Evolutionary conservation across 306 rosid species (phyloP).

Genomic region (Sphenostylis stenocarpa): DNA sequence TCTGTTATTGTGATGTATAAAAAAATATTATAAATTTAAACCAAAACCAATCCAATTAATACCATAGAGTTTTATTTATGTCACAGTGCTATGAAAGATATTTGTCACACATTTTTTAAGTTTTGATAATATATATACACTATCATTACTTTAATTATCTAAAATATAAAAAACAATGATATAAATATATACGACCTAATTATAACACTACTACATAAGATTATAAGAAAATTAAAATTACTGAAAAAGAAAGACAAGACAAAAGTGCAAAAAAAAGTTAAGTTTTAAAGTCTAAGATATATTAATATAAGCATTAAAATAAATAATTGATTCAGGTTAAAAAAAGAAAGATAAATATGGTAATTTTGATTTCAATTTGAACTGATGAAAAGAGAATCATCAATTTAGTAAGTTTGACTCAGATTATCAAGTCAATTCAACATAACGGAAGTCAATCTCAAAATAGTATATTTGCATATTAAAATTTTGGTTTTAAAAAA

Average conservation of each 20-base stretch:
- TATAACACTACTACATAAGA: background rate
- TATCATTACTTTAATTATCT: background rate
- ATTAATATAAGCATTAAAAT: background rate
- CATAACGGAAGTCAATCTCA: no score
- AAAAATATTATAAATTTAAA: no score
- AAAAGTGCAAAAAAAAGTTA: background rate
- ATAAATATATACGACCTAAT: background rate
- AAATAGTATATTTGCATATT: no score
- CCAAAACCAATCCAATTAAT: background rate
- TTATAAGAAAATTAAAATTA: background rate
- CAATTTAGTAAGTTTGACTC: no score
- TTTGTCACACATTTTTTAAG: no score
- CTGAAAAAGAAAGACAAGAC: background rate
- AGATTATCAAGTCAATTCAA: no score
- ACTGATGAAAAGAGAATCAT: no score
- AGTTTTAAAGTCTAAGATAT: background rate
- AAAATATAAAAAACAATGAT: background rate
- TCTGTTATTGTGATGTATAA: no score
- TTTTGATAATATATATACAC: background rate
- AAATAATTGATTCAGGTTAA: background rate
- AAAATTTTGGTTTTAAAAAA: no score
- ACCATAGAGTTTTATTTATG: background rate
- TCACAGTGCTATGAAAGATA: no score
- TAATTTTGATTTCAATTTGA: no score
- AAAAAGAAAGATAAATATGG: no score